A percentile compares a stretch with the other conserved stretches of the same genome.
phyloP scores from a whole-genome alignment of 2,329 filamentous ascomycete genomes.

The Sporothrix luriei region DNA sequence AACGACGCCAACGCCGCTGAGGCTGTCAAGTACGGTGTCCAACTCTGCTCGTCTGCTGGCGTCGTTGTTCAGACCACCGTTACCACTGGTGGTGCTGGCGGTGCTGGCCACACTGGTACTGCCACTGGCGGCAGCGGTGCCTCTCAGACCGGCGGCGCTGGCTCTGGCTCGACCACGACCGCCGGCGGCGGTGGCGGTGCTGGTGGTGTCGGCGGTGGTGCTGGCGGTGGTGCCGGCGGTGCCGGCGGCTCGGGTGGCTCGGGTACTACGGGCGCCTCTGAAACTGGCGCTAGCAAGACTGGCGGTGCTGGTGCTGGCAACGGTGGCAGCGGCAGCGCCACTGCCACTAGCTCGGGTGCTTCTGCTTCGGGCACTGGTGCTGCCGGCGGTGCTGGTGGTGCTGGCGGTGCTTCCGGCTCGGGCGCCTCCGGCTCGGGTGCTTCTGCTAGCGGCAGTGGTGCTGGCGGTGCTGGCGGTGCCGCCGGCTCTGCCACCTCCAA shows the following conservation, averaged over 20 bases:
- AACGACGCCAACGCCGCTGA: constrained; percentile 42
- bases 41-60: constrained; percentile 46
- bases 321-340: neutral
- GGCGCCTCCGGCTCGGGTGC: constrained; percentile 13
- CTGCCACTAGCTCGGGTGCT: constrained; percentile 14
- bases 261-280: neutral
- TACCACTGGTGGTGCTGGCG: constrained; percentile 33
- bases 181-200: constrained; percentile 6
- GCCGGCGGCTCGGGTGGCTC: constrained; percentile 5
- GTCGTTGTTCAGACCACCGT: constrained; percentile 43
- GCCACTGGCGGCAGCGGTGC: constrained; percentile 36
- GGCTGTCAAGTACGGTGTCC: constrained; percentile 47
- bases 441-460: constrained; percentile 24
- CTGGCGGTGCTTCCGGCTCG: constrained; percentile 7
- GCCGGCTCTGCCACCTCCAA: neutral
- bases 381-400: constrained; percentile 8
- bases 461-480: constrained; percentile 22
- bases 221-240: constrained; percentile 24
- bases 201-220: neutral
- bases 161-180: constrained; percentile 18
- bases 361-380: constrained; percentile 21
- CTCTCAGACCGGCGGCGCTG: constrained; percentile 32
- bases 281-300: neutral
- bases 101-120: constrained; percentile 25
- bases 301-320: constrained; percentile 14